Conservation (phyloP, 148 eudicot species). For the Amaranthus hypochondriacus region DNA sequence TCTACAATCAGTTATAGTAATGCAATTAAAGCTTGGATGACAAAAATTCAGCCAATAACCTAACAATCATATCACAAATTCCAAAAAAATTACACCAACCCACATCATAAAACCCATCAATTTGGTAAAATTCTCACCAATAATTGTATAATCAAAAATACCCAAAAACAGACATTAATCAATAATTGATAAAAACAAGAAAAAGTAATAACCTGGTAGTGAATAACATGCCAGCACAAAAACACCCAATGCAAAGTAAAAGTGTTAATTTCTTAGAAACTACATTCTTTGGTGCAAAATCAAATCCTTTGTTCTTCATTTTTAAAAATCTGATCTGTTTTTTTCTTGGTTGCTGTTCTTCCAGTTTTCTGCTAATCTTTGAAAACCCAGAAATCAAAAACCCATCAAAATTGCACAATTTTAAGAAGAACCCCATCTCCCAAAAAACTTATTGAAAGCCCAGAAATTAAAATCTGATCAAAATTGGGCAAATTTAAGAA, state of each 20-base stretch:
- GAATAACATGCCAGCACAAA: constrained; percentile 81
- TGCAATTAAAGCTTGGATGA: constrained; percentile 5
- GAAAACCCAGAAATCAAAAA: constrained; percentile 8
- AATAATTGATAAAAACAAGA: constrained; percentile 1
- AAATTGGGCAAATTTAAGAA: constrained; percentile 10
- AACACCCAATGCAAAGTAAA: constrained; percentile 76
- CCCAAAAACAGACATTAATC: constrained; percentile 3
- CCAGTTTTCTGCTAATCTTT: background rate
- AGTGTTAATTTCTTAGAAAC: constrained; percentile 52
- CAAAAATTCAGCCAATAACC: background rate
- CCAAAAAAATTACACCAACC: constrained; percentile 6
- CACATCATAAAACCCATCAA: constrained; percentile 8
- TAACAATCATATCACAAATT: constrained; percentile 10
- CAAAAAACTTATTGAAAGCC: background rate
- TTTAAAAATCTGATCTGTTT: constrained; percentile 25
- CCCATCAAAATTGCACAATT: constrained; percentile 12
- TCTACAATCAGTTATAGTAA: background rate
- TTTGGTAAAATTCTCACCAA: background rate
- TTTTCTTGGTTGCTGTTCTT: background rate
- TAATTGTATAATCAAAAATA: background rate
- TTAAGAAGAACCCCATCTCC: constrained; percentile 21
- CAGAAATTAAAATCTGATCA: constrained; percentile 13
- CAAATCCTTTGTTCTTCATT: constrained; percentile 53
- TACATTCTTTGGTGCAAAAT: constrained; percentile 41
- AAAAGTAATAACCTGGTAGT: constrained; percentile 53